A percentile compares a stretch with the other conserved stretches of the same genome.
Conservation (phyloP, 2,329 filamentous ascomycete species). For the Fusarium chaquense region DNA sequence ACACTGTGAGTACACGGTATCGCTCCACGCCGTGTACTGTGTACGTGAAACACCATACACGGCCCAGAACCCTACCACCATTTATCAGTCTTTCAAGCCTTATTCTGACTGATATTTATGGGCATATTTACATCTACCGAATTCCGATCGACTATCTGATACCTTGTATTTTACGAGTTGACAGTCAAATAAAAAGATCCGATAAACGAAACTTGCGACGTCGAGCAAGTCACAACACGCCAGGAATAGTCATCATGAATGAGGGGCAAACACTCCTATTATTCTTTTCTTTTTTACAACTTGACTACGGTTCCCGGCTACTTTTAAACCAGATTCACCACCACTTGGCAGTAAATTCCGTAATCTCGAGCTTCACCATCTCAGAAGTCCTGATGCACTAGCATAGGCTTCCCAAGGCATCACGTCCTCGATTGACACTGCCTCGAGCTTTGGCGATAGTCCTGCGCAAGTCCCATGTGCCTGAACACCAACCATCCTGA, state of each 20-base stretch:
- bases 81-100: background rate
- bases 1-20: background rate
- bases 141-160: background rate
- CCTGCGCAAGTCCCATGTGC: slow-evolving; percentile 39
- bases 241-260: slow-evolving; percentile 19
- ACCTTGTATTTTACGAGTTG: background rate
- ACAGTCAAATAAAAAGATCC: background rate
- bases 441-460: slow-evolving; percentile 39
- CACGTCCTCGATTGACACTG: slow-evolving; percentile 38
- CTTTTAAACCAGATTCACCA: slow-evolving; percentile 40
- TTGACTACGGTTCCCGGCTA: slow-evolving; percentile 43
- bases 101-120: background rate
- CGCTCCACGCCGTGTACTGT: background rate
- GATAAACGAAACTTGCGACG: background rate
- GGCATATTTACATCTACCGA: background rate
- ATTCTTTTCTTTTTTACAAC: slow-evolving; percentile 40
- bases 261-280: slow-evolving; percentile 39
- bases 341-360: slow-evolving; percentile 48
- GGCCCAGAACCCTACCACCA: background rate
- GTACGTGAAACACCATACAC: background rate
- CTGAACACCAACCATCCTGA: slow-evolving; percentile 45
- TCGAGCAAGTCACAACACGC: background rate
- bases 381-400: slow-evolving; percentile 47
- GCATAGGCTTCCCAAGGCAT: slow-evolving; percentile 43
- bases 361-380: slow-evolving; percentile 44